Evolutionary conservation across 305 asterid genomes (phyloP).

Genomic region (Fraxinus nigra): DNA sequence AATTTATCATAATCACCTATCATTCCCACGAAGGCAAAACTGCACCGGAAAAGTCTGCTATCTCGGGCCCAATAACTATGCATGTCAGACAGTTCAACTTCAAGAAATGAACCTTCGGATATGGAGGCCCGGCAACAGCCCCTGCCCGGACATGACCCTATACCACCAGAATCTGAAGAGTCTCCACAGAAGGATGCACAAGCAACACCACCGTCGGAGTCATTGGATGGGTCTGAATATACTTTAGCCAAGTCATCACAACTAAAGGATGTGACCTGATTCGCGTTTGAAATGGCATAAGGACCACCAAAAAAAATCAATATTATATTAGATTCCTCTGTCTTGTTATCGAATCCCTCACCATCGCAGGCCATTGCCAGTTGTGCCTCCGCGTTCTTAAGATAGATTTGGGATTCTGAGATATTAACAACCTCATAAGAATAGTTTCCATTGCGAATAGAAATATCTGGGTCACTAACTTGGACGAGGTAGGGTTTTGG

Average conservation of each 20-base stretch:
- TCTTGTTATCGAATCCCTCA: background rate
- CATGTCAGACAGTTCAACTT: background rate
- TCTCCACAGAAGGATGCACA: background rate
- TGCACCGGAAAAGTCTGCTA: background rate
- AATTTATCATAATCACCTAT: background rate
- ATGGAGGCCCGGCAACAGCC: background rate
- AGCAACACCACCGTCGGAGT: background rate
- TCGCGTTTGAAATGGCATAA: background rate
- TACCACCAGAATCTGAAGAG: background rate
- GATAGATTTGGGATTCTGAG: background rate
- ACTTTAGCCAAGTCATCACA: background rate
- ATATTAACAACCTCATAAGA: background rate
- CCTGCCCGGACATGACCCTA: background rate
- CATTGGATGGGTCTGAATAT: background rate
- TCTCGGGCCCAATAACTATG: background rate
- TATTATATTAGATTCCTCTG: background rate
- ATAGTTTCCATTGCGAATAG: too few species aligned
- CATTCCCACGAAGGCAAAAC: background rate
- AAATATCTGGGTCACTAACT: too few species aligned
- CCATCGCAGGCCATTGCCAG: background rate
- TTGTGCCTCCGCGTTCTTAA: background rate
- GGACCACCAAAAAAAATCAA: background rate
- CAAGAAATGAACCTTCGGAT: background rate
- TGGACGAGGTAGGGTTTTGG: background rate
- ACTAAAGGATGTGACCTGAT: background rate